Conservation (phyloP, 805 yeast species). For the Torulaspora franciscae region DNA sequence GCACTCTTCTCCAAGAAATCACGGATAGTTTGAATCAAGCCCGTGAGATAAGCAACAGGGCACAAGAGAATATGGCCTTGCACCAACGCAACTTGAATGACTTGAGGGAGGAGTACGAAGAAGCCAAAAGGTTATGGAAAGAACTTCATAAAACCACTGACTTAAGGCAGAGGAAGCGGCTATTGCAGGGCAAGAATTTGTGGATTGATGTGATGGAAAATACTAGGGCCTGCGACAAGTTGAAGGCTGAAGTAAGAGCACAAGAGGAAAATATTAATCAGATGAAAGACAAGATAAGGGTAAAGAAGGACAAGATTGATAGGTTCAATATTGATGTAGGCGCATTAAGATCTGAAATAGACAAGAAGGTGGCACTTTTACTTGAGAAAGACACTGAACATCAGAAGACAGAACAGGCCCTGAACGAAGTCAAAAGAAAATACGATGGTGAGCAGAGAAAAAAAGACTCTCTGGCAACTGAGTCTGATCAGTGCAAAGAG, state of each 20-base stretch:
- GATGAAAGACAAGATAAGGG: conserved; percentile 15
- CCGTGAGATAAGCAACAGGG: conserved; percentile 33
- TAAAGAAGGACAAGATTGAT: conserved; percentile 29
- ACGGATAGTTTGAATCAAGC: conserved; percentile 47
- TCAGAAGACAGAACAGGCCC: conserved; percentile 17
- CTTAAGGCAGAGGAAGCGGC: conserved; percentile 37
- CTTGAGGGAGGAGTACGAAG: conserved; percentile 40
- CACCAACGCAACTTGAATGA: conserved; percentile 39
- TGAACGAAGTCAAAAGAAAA: conserved; percentile 16
- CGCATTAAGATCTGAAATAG: conserved; percentile 18
- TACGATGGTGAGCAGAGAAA: conserved; percentile 25
- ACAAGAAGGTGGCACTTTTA: conserved; percentile 12
- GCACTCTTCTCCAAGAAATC: conserved; percentile 69
- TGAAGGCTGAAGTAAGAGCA: conserved; percentile 15
- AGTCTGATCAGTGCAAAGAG: conserved; percentile 21
- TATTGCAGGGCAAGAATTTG: conserved; percentile 44
- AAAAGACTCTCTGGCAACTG: conserved; percentile 19
- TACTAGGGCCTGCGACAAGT: conserved; percentile 17
- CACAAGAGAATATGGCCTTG: conserved; percentile 40
- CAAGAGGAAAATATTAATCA: conserved; percentile 21
- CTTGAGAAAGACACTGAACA: conserved; percentile 20
- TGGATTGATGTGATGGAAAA: conserved; percentile 42
- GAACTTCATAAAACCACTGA: conserved; percentile 41
- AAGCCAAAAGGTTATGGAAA: conserved; percentile 40
- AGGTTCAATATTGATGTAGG: conserved; percentile 22